These are phyloP conservation scores for Sclerotinia spermophila DNA, from an alignment of 2,329 filamentous ascomycete genomes.

Conservation along the genomic window DNA sequence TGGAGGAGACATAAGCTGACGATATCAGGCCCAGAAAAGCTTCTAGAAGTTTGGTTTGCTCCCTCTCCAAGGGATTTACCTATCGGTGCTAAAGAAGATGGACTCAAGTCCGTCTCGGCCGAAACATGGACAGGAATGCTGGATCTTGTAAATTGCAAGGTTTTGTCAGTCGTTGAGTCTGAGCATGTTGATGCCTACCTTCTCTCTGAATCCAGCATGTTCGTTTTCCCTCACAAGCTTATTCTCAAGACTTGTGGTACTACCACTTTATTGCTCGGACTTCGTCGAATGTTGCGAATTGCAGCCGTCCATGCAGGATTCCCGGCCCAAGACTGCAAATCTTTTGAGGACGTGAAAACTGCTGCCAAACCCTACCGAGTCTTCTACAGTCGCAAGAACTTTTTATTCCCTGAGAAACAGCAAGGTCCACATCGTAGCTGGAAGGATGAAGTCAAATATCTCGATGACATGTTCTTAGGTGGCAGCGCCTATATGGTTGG, in stretches of 20 bases:
- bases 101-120: constrained; percentile 78
- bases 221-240: constrained; percentile 98
- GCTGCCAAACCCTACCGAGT: constrained; percentile 90
- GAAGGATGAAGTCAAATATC: constrained; percentile 89
- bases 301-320: constrained; percentile 87
- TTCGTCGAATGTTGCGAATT: constrained; percentile 89
- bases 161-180: constrained; percentile 88
- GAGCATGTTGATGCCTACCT: constrained; percentile 95
- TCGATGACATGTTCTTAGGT: constrained; percentile 86
- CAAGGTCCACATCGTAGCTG: constrained; percentile 93
- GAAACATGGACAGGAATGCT: constrained; percentile 96
- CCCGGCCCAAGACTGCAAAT: constrained; percentile 68
- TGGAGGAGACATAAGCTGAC: constrained; percentile 28
- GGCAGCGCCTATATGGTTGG: constrained; percentile 99
- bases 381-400: constrained; percentile 99
- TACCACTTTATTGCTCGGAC: constrained; percentile 83
- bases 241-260: constrained; percentile 98
- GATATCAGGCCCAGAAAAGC: constrained; percentile 78
- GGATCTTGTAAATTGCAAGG: constrained; percentile 97
- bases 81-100: constrained; percentile 64
- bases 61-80: constrained; percentile 72
- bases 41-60: constrained; percentile 97
- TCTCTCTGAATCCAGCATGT: constrained; percentile 99
- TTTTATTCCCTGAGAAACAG: constrained; percentile 91
- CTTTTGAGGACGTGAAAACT: constrained; percentile 63